phyloP scores from a whole-genome alignment of 306 rosid genomes.

The Cyamopsis tetragonoloba region DNA sequence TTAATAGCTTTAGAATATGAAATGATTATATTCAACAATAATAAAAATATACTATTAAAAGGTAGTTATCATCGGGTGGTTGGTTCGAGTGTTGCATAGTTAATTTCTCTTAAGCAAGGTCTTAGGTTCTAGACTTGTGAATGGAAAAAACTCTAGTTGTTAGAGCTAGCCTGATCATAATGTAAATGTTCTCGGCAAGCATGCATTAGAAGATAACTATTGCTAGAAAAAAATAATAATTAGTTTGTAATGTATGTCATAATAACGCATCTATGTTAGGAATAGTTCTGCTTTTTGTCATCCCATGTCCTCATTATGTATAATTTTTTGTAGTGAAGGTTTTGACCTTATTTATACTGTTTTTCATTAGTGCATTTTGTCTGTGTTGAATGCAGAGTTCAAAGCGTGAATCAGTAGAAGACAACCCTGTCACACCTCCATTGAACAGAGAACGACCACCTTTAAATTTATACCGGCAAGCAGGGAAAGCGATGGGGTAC shows the following conservation, averaged over 20 bases:
- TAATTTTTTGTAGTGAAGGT: not conserved
- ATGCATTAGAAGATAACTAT: too few relatives aligned
- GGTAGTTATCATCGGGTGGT: too few relatives aligned
- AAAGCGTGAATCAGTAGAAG: slow-evolving; percentile 56
- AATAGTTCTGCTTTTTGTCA: not conserved
- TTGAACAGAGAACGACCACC: slow-evolving; percentile 42
- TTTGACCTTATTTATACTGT: not conserved
- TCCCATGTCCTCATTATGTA: not conserved
- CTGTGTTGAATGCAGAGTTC: slow-evolving; percentile 37
- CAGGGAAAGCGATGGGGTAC: slow-evolving; percentile 53
- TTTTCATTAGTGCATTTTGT: not conserved
- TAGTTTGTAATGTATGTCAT: not conserved
- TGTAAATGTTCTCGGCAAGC: too few relatives aligned
- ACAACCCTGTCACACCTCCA: slow-evolving; percentile 53
- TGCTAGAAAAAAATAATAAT: not conserved
- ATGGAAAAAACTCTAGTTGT: too few relatives aligned
- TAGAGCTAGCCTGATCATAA: too few relatives aligned
- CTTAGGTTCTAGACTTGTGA: too few relatives aligned
- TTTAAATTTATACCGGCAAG: slow-evolving; percentile 46
- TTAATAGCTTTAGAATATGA: not conserved
- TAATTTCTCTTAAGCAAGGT: too few relatives aligned
- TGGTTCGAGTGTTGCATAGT: too few relatives aligned
- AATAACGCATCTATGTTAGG: not conserved
- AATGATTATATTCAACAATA: not conserved
- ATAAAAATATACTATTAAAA: not conserved